Conservation (phyloP, 257 asterid species). For the Fraxinus pennsylvanica region DNA sequence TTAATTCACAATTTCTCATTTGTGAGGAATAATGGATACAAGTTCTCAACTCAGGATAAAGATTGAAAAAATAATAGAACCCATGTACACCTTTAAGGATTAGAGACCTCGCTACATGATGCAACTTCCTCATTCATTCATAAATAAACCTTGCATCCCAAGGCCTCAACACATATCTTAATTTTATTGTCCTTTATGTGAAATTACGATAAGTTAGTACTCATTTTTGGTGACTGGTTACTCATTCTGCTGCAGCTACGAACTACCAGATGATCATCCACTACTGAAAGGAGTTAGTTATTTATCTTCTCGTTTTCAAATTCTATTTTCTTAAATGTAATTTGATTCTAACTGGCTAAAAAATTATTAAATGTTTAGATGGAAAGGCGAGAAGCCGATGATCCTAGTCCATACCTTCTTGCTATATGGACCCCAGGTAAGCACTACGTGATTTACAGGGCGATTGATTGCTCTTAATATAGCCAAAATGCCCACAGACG, state of each 20-base stretch:
- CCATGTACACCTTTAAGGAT: slow-evolving; percentile 6
- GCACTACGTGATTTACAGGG: not conserved
- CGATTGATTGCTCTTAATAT: not conserved
- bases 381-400: slow-evolving; percentile 93
- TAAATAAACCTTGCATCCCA: slow-evolving; percentile 1
- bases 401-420: slow-evolving; percentile 94
- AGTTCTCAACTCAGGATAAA: not conserved
- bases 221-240: slow-evolving; percentile 40
- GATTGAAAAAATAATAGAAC: not conserved
- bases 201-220: not conserved
- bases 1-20: not conserved
- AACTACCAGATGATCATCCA: slow-evolving; percentile 83
- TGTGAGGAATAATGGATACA: not conserved
- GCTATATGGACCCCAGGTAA: slow-evolving; percentile 99
- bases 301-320: slow-evolving; percentile 32
- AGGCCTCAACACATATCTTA: slow-evolving; percentile 8
- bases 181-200: slow-evolving; percentile 2
- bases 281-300: slow-evolving; percentile 68
- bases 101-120: not conserved
- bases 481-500: not conserved
- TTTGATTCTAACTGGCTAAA: slow-evolving; percentile 32
- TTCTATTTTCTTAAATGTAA: slow-evolving; percentile 8
- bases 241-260: slow-evolving; percentile 61
- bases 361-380: slow-evolving; percentile 44
- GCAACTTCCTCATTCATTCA: not conserved